Percentiles rank a stretch among this genome's conserved stretches.
Conservation (phyloP, 2,329 filamentous ascomycete species). For the Ophiocordyceps unilateralis region DNA sequence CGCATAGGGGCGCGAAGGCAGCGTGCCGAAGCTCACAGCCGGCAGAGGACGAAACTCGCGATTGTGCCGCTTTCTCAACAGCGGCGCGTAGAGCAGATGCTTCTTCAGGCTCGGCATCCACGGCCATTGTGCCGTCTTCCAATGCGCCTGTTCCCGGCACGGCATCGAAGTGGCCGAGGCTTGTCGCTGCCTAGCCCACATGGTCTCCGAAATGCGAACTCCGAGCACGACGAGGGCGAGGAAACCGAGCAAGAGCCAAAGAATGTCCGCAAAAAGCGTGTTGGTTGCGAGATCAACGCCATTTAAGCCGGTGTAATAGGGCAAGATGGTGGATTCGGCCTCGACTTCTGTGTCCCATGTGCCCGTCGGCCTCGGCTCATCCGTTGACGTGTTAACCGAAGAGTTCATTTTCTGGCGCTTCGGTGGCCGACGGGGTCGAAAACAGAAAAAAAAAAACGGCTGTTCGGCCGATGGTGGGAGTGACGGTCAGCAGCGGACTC, state of each 20-base stretch:
- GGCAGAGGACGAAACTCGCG: conserved; percentile 43
- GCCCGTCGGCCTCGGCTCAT: no score
- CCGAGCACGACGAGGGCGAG: background rate
- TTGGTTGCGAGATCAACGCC: background rate
- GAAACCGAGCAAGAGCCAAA: background rate
- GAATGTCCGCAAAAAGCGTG: background rate
- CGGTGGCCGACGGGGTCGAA: no score
- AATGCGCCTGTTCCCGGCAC: conserved; percentile 33
- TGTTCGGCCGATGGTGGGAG: no score
- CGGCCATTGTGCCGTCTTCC: conserved; percentile 35
- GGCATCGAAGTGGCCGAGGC: background rate
- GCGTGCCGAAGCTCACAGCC: conserved; percentile 39
- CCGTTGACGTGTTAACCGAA: background rate
- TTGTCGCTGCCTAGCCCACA: background rate
- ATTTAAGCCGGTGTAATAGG: background rate
- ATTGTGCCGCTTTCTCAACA: conserved; percentile 49
- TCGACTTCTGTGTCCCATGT: background rate
- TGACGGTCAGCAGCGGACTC: no score
- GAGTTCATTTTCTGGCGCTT: background rate
- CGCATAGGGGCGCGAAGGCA: conserved; percentile 46
- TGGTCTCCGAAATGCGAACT: background rate
- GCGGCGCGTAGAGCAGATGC: conserved; percentile 39
- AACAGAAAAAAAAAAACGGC: no score
- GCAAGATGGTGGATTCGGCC: background rate
- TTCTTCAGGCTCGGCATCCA: conserved; percentile 46